Base-by-base conservation (phyloP, 2,329 filamentous ascomycete genomes). In the Colletotrichum orchidophilum region DNA sequence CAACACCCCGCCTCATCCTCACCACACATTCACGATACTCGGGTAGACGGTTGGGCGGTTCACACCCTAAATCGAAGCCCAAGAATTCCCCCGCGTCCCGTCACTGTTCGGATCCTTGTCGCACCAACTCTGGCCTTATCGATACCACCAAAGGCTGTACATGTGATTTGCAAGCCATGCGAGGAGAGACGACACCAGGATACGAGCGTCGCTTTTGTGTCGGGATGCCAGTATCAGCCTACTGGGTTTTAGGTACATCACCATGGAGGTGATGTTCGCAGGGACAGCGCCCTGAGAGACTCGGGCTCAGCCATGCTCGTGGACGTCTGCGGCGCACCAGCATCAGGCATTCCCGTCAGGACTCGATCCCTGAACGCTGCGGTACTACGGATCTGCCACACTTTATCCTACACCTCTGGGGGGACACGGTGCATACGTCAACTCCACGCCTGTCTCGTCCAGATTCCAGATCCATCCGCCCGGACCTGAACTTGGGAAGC, bases 381-480 rank as follows among this genome's bases (percentile, higher is more conserved):
- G 31, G 21, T n/a, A 35, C 26, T 33, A 33, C 21, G 49, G 46
- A 63, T 53, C 52, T 63, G 49, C 60, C 49, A 53, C 60, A 63
- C 63, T 52, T 31, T 42, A 46, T 49, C 62, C 35, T 66, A 46
- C 31, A 50, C 63, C 31, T 66, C 46, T 21, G 31, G 50, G n/a
- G n/a, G 26, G 39, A 24, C 54, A 58, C 39, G 57, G 58, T 31
- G 31, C 49, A 66, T 50, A 50, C 33, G 50, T 67, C 67, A 67
- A 62, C 63, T 61, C 57, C 63, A 71, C 52, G 64, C n/a, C 68
- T 33, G 52, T 63, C 64, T 71, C 58, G 68, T 63, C 58, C 52
- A 68, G 33, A 71, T 63, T 50, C 46, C 50, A 53, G 50, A 52
- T 62, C n/a, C 27, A 27, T 26, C 57, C 31, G 42, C 29, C 60